phyloP scores from a whole-genome alignment of 2,329 filamentous ascomycete genomes.

The Blastomyces silverae region DNA sequence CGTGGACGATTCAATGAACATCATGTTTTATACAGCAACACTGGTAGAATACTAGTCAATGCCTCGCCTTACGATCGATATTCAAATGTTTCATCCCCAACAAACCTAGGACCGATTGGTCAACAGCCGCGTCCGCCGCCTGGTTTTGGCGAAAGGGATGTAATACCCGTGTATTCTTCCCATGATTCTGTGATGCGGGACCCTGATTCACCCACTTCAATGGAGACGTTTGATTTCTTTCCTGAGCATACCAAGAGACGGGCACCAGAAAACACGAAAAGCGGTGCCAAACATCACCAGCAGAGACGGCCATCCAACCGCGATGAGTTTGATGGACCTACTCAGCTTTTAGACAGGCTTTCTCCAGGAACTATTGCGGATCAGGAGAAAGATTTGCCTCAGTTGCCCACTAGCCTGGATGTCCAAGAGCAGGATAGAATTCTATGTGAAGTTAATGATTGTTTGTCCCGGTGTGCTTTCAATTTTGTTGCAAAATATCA shows the following conservation, averaged over 20 bases:
- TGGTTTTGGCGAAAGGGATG: slow-evolving; percentile 32
- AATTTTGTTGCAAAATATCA: slow-evolving; percentile 89
- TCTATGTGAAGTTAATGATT: slow-evolving; percentile 72
- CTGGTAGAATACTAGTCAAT: slow-evolving; percentile 26
- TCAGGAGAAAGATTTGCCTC: slow-evolving; percentile 72
- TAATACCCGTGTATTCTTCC: slow-evolving; percentile 27
- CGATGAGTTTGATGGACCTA: slow-evolving; percentile 83
- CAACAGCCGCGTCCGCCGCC: slow-evolving; percentile 28
- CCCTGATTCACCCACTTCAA: slow-evolving; percentile 28
- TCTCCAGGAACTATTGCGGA: slow-evolving; percentile 63
- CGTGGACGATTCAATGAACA: slow-evolving; percentile 31
- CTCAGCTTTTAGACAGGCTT: slow-evolving; percentile 71
- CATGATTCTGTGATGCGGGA: slow-evolving; percentile 32
- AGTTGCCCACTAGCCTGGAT: slow-evolving; percentile 73
- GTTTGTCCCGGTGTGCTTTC: slow-evolving; percentile 76
- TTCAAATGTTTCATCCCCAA: slow-evolving; percentile 27
- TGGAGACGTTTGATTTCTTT: slow-evolving; percentile 34
- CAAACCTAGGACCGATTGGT: slow-evolving; percentile 32
- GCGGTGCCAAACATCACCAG: slow-evolving; percentile 34
- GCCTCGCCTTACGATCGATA: slow-evolving; percentile 28
- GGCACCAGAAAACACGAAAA: slow-evolving; percentile 30
- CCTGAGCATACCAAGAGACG: slow-evolving; percentile 34
- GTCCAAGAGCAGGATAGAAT: slow-evolving; percentile 81
- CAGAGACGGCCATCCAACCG: slow-evolving; percentile 67
- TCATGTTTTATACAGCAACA: slow-evolving; percentile 25